Conservation (phyloP, 2,329 filamentous ascomycete species). For the Penicillium sp. region DNA sequence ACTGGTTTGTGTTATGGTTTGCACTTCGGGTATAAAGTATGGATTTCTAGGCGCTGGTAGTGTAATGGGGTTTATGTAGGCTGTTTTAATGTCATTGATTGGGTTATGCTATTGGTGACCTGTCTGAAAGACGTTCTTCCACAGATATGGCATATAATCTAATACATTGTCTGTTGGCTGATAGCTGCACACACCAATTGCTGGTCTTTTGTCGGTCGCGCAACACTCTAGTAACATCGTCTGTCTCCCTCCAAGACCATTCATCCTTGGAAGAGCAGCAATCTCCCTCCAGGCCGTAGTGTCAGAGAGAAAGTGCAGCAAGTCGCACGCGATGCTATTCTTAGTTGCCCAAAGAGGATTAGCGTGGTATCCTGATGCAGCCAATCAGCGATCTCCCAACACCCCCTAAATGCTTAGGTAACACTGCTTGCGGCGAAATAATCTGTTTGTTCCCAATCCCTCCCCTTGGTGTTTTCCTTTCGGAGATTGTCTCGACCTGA, state of each 20-base stretch:
- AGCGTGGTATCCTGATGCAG: background rate
- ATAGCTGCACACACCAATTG: too few species aligned
- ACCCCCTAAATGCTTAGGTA: constrained; percentile 8
- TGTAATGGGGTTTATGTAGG: too few species aligned
- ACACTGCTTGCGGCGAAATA: constrained; percentile 13
- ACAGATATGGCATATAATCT: too few species aligned
- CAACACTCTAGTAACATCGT: too few species aligned
- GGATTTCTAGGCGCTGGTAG: background rate
- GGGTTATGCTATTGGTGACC: too few species aligned
- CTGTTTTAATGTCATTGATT: too few species aligned
- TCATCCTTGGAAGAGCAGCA: too few species aligned
- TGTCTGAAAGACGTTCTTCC: too few species aligned
- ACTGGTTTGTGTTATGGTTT: constrained; percentile 1
- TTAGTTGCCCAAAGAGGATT: background rate
- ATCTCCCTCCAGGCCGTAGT: too few species aligned
- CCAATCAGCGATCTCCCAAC: constrained; percentile 8
- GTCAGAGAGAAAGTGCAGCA: background rate
- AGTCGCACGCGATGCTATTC: background rate
- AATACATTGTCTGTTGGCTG: too few species aligned
- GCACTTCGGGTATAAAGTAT: background rate
- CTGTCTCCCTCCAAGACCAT: too few species aligned
- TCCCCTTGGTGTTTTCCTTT: constrained; percentile 3
- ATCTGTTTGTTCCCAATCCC: constrained; percentile 13
- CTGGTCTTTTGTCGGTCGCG: too few species aligned
- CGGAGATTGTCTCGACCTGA: background rate